These are phyloP conservation scores for Aspergillus avenaceus DNA, from an alignment of 495 filamentous ascomycete species.

Conservation along the genomic window DNA sequence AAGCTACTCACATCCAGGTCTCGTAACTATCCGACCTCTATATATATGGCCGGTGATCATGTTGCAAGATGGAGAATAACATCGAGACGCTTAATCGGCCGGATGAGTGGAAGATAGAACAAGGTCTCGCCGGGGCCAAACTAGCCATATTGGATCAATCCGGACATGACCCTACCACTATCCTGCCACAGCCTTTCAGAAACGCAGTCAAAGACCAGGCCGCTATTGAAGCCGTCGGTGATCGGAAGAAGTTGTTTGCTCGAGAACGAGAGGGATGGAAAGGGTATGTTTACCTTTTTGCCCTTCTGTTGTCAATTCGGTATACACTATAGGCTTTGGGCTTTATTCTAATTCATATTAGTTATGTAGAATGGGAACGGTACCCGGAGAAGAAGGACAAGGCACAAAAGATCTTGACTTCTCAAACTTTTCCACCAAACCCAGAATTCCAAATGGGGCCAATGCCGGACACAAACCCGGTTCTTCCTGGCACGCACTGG, in stretches of 20 bases:
- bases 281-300: conserved; percentile 18
- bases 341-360: background rate
- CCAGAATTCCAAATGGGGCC: conserved; percentile 59
- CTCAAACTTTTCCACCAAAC: conserved; percentile 51
- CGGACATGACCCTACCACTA: conserved; percentile 18
- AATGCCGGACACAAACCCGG: conserved; percentile 58
- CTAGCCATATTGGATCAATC: conserved; percentile 47
- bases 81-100: conserved; percentile 30
- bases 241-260: conserved; percentile 30
- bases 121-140: conserved; percentile 43
- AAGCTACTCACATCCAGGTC: too few species aligned
- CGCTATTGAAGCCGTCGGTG: conserved; percentile 28
- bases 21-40: too few species aligned
- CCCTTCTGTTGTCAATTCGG: background rate
- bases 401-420: conserved; percentile 52
- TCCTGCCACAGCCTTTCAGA: conserved; percentile 16
- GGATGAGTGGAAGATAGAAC: conserved; percentile 53
- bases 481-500: conserved; percentile 60
- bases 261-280: conserved; percentile 33
- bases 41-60: too few species aligned
- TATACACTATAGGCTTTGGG: background rate
- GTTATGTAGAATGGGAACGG: conserved; percentile 66
- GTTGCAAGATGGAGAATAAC: too few species aligned
- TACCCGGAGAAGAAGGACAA: conserved; percentile 61
- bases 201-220: conserved; percentile 31